phyloP scores from a whole-genome alignment of 768 basidiomycete species.

The Hemileccinum rubropunctum region DNA sequence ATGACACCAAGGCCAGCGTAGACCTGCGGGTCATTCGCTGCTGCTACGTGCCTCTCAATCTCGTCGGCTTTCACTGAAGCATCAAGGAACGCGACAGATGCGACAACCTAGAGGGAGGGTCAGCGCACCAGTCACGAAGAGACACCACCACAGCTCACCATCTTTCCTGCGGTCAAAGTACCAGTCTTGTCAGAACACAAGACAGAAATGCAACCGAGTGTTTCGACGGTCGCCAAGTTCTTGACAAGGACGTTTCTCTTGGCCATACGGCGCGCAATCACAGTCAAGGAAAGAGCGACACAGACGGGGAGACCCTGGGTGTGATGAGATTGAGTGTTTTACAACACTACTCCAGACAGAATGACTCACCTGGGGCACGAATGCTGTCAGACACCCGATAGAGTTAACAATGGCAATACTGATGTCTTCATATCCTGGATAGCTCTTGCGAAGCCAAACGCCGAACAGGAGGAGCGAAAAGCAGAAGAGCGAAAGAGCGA shows the following conservation, averaged over 20 bases:
- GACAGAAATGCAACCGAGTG: constrained; percentile 49
- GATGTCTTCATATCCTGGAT: constrained; percentile 35
- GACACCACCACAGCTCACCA: constrained; percentile 30
- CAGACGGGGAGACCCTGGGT: constrained; percentile 38
- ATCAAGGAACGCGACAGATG: constrained; percentile 39
- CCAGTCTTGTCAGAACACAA: constrained; percentile 57
- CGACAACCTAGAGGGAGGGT: constrained; percentile 33
- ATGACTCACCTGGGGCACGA: constrained; percentile 38
- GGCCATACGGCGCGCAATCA: constrained; percentile 47
- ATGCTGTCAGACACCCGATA: constrained; percentile 38
- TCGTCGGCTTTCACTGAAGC: constrained; percentile 19
- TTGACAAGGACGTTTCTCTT: constrained; percentile 47
- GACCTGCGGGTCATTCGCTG: constrained; percentile 5
- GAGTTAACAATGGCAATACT: constrained; percentile 38
- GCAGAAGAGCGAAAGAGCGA: constrained; percentile 40
- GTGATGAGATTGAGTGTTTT: background rate
- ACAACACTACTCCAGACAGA: background rate
- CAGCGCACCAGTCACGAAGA: background rate
- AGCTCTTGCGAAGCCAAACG: constrained; percentile 40
- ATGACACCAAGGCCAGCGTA: constrained; percentile 29
- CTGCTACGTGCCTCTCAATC: constrained; percentile 13
- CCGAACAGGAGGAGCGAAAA: constrained; percentile 40
- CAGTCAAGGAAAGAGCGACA: constrained; percentile 52
- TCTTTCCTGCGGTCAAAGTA: constrained; percentile 48
- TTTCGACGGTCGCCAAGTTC: constrained; percentile 52